Conservation (phyloP, 1,139 yeast species). For the Kodamaea derodonti region DNA sequence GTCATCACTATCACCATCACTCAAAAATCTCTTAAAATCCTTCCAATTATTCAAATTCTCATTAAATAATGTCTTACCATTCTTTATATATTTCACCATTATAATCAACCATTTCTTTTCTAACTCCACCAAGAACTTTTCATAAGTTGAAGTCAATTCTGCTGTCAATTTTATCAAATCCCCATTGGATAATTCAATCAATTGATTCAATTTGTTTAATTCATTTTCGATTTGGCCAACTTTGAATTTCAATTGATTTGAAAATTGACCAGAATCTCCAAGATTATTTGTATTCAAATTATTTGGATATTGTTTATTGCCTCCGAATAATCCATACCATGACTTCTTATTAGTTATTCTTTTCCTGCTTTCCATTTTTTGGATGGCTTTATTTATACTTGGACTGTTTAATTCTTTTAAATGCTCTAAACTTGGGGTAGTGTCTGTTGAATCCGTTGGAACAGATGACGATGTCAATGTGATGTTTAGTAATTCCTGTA, state of each 20-base stretch:
- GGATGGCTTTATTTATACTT: conserved; percentile 36
- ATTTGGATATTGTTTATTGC: conserved; percentile 18
- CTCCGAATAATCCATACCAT: conserved; percentile 49
- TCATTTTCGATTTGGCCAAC: conserved; percentile 39
- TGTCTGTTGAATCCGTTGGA: conserved; percentile 1
- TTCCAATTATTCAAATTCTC: conserved; percentile 40
- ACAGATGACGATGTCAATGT: conserved; percentile 9
- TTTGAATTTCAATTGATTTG: conserved; percentile 23
- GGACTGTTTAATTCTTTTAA: conserved; percentile 39
- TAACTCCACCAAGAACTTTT: conserved; percentile 29
- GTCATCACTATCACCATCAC: no score
- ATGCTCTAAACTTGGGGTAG: conserved; percentile 21
- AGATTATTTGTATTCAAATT: conserved; percentile 9
- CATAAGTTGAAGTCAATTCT: conserved; percentile 28
- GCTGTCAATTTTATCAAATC: conserved; percentile 36
- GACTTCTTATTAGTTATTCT: conserved; percentile 28
- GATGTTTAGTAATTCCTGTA: conserved; percentile 35
- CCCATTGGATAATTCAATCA: conserved; percentile 33
- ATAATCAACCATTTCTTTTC: conserved; percentile 41
- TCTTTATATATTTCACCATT: conserved; percentile 35
- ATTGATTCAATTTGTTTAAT: conserved; percentile 38
- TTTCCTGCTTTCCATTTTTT: conserved; percentile 26
- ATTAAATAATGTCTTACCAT: conserved; percentile 34
- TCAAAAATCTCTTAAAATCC: conserved; percentile 25
- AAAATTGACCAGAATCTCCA: conserved; percentile 4